Percentiles rank a stretch among this genome's conserved stretches.
phyloP scores from a whole-genome alignment of 2,329 filamentous ascomycete genomes.

The Cordyceps militaris region DNA sequence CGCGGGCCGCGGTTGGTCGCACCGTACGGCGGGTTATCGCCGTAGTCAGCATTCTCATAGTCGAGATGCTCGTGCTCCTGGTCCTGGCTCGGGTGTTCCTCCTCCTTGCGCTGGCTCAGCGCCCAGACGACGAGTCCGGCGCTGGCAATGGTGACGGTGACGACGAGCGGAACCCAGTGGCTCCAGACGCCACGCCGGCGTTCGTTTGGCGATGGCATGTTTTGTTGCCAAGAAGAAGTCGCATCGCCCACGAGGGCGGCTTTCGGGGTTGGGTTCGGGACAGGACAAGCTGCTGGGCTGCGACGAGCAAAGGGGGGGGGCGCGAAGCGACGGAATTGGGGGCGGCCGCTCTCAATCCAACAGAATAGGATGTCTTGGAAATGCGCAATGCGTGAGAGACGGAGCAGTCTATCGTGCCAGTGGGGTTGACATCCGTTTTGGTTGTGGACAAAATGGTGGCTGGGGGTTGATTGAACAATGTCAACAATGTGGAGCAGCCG shows the following conservation, averaged over 20 bases:
- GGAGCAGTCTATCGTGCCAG: constrained; percentile 5
- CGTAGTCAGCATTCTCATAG: constrained; percentile 43
- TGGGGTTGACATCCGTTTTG: constrained; percentile 15
- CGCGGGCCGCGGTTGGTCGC: constrained; percentile 26
- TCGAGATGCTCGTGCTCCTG: constrained; percentile 43
- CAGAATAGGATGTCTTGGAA: constrained; percentile 9
- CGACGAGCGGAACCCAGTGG: constrained; percentile 82
- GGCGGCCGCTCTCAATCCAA: not conserved
- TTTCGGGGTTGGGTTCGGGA: constrained; percentile 19
- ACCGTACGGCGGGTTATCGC: constrained; percentile 45
- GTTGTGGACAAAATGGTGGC: constrained; percentile 18
- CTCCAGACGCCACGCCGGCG: constrained; percentile 56
- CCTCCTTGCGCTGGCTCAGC: constrained; percentile 79
- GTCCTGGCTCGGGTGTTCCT: constrained; percentile 60
- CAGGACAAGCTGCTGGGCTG: not conserved
- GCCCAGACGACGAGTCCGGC: constrained; percentile 84
- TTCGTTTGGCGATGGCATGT: constrained; percentile 10
- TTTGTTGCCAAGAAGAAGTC: constrained; percentile 41
- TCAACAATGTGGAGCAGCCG: constrained; percentile 18
- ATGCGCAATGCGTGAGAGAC: constrained; percentile 8
- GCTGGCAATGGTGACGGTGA: constrained; percentile 83
- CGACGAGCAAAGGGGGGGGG: not conserved
- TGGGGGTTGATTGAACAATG: constrained; percentile 16
- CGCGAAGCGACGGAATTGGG: not conserved
- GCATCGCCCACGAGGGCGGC: constrained; percentile 60